A percentile compares a stretch with the other conserved stretches of the same genome.
Evolutionary conservation across 83 land plant species (phyloP).

Genomic region (Picea engelmannii): DNA sequence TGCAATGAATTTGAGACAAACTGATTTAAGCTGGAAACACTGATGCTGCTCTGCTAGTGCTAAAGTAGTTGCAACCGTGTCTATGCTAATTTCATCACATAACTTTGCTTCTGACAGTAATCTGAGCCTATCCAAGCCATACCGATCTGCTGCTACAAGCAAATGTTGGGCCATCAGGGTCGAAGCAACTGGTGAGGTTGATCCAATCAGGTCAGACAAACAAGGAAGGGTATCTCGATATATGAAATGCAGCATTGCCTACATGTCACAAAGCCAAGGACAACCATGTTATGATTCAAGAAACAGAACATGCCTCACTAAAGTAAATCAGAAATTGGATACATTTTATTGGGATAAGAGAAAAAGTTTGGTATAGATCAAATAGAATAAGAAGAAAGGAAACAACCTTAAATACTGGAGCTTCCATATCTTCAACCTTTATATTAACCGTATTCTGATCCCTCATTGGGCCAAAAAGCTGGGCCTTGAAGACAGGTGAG

Average conservation of each 20-base stretch:
- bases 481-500: conserved; percentile 88
- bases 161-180: conserved; percentile 86
- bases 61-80: conserved; percentile 89
- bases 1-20: conserved; percentile 74
- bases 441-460: conserved; percentile 46
- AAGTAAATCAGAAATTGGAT: too few species aligned
- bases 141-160: conserved; percentile 83
- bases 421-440: conserved; percentile 69
- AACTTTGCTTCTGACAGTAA: conserved; percentile 80
- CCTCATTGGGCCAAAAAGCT: too few species aligned
- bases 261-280: too few species aligned
- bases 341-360: too few species aligned
- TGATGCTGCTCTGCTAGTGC: conserved; percentile 91
- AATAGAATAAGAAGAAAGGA: too few species aligned
- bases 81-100: conserved; percentile 66
- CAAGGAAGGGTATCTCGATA: conserved; percentile 79
- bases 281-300: too few species aligned
- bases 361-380: too few species aligned
- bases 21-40: conserved; percentile 67
- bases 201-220: conserved; percentile 59
- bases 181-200: conserved; percentile 43
- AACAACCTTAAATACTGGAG: conserved; percentile 80
- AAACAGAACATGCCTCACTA: too few species aligned
- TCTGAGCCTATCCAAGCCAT: conserved; percentile 74
- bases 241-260: conserved; percentile 78